These are phyloP conservation scores for Epichloe elymi DNA, from an alignment of 2,329 filamentous ascomycete species.

Conservation along the genomic window DNA sequence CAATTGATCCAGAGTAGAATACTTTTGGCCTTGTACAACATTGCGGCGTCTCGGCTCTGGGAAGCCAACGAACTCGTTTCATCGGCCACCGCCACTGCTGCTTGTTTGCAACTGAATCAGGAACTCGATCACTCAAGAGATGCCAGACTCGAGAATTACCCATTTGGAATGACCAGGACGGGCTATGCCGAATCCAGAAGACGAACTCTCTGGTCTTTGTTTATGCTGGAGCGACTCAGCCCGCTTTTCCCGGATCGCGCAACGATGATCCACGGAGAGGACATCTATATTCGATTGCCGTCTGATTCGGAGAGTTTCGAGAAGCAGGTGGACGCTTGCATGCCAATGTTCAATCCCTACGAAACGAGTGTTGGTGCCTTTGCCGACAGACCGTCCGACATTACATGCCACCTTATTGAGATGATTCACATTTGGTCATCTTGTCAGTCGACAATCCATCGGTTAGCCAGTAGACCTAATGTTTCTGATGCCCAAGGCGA, in stretches of 20 bases:
- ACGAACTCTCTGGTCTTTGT: slow-evolving; percentile 60
- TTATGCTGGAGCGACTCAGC: slow-evolving; percentile 55
- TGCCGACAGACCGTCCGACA: slow-evolving; percentile 23
- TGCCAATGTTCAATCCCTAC: slow-evolving; percentile 48
- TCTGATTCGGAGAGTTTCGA: slow-evolving; percentile 49
- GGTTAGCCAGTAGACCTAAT: slow-evolving; percentile 18
- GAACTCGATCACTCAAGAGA: slow-evolving; percentile 40
- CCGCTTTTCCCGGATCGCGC: slow-evolving; percentile 40
- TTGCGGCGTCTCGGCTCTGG: slow-evolving; percentile 43
- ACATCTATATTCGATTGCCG: slow-evolving; percentile 55
- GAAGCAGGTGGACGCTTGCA: slow-evolving; percentile 39
- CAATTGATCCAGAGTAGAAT: slow-evolving; percentile 55
- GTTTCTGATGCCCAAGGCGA: slow-evolving; percentile 18
- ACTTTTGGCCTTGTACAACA: slow-evolving; percentile 53
- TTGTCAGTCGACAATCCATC: slow-evolving; percentile 44
- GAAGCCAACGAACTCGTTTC: slow-evolving; percentile 53
- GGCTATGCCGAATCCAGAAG: slow-evolving; percentile 54
- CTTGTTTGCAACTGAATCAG: slow-evolving; percentile 48
- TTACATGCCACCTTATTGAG: slow-evolving; percentile 48
- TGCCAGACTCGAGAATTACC: slow-evolving; percentile 25
- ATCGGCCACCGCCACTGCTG: slow-evolving; percentile 45
- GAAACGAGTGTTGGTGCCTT: slow-evolving; percentile 11
- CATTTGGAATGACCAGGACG: slow-evolving; percentile 42
- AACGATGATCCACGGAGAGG: slow-evolving; percentile 46
- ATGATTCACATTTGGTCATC: slow-evolving; percentile 53